phyloP scores from a whole-genome alignment of 768 basidiomycete genomes.

The Rhizopogon salebrosus region DNA sequence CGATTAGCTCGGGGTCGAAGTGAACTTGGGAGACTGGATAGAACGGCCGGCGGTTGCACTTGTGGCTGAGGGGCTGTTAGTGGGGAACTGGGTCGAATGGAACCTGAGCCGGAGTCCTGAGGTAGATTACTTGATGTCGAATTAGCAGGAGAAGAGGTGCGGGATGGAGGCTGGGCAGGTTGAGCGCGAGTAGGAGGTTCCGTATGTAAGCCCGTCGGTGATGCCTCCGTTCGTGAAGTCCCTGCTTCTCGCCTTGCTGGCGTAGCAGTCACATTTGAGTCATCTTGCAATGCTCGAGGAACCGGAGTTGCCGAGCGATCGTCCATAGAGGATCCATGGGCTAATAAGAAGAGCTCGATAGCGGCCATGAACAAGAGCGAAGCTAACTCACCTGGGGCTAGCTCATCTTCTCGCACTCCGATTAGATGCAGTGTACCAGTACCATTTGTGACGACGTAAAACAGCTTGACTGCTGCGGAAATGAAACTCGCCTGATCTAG shows the following conservation, averaged over 20 bases:
- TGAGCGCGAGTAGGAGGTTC: conserved; percentile 19
- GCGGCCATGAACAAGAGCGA: not conserved
- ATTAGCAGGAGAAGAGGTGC: conserved; percentile 37
- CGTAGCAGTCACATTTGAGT: not conserved
- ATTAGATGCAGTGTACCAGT: conserved; percentile 49
- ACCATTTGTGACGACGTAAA: conserved; percentile 41
- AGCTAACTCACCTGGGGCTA: conserved; percentile 27
- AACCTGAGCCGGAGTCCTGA: conserved; percentile 17
- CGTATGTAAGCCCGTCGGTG: not conserved
- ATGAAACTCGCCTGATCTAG: conserved; percentile 74
- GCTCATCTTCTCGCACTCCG: conserved; percentile 46
- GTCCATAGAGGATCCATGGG: conserved; percentile 11
- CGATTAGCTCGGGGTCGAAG: conserved; percentile 32
- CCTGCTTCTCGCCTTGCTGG: conserved; percentile 1
- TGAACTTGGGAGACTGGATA: conserved; percentile 22
- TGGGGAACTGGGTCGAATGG: conserved; percentile 11
- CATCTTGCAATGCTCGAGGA: conserved; percentile 13
- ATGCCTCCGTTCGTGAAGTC: conserved; percentile 3
- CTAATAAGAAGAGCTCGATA: conserved; percentile 5
- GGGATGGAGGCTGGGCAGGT: conserved; percentile 24
- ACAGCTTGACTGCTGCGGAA: conserved; percentile 57
- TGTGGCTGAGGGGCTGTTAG: conserved; percentile 18
- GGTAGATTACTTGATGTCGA: conserved; percentile 18
- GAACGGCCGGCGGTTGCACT: conserved; percentile 13
- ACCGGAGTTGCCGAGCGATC: conserved; percentile 11